These are phyloP conservation scores for Rugonectria rugulosa DNA, from an alignment of 2,329 filamentous ascomycete genomes.

Conservation along the genomic window DNA sequence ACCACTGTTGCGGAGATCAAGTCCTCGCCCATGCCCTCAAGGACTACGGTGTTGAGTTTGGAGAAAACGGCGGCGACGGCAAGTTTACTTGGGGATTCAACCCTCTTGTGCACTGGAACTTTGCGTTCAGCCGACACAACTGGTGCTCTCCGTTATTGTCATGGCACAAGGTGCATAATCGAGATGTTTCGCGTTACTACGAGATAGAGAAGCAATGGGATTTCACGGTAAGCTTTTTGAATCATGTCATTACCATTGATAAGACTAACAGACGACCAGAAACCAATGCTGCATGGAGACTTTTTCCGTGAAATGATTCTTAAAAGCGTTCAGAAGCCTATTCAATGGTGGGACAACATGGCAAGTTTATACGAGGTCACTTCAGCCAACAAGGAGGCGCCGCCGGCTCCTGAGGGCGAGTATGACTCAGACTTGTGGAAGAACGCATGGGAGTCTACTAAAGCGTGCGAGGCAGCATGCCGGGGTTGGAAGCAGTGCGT, in stretches of 20 bases:
- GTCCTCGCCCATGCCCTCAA: slow-evolving; percentile 31
- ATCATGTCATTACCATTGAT: background rate
- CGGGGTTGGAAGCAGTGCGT: slow-evolving; percentile 27
- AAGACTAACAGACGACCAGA: slow-evolving; percentile 2
- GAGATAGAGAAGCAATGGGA: slow-evolving; percentile 35
- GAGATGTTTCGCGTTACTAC: slow-evolving; percentile 33
- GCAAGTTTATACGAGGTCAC: slow-evolving; percentile 29
- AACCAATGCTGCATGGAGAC: slow-evolving; percentile 33
- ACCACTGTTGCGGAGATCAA: slow-evolving; percentile 38
- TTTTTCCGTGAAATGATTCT: slow-evolving; percentile 31
- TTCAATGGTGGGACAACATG: slow-evolving; percentile 38
- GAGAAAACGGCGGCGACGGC: slow-evolving; percentile 36
- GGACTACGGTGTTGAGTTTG: slow-evolving; percentile 32
- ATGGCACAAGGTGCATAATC: slow-evolving; percentile 37
- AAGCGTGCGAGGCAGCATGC: slow-evolving; percentile 34
- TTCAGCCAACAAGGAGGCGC: slow-evolving; percentile 28
- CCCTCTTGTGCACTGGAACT: slow-evolving; percentile 34
- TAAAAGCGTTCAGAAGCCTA: slow-evolving; percentile 19
- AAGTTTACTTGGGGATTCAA: slow-evolving; percentile 38
- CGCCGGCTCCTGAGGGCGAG: slow-evolving; percentile 19
- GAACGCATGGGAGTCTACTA: slow-evolving; percentile 31
- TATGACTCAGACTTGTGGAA: slow-evolving; percentile 28
- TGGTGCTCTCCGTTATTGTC: slow-evolving; percentile 37
- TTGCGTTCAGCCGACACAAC: slow-evolving; percentile 31
- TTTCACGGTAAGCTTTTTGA: slow-evolving; percentile 21